Evolutionary conservation across 2,329 filamentous ascomycete genomes (phyloP), one percentile per base, ranked within the genome.

Genomic region (Fusarium kyushuense): DNA sequence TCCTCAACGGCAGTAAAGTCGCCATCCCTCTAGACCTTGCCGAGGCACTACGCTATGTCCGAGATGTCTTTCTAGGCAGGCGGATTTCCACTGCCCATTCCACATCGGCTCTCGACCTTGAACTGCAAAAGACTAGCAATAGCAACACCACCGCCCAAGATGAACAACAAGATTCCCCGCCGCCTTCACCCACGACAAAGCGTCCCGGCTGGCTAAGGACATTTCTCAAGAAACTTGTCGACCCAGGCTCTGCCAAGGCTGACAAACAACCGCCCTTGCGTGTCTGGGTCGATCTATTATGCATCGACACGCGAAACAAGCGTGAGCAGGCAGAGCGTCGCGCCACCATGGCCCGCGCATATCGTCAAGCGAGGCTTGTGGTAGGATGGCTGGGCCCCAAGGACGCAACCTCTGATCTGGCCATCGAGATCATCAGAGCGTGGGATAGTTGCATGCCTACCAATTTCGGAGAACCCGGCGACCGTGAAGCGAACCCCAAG

Each of bases 381-480:
- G 70, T 72, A 16, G 70, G 69, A 42, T 72, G 70, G 70, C 14
- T 72, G 35, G 70, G 70, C 3, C 35, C 61, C 2, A 71, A 62
- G 6, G 70, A 72, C 14, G 23, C 60, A 4, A 72, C 70, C 5
- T 72, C 70, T 9, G 67, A 72, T 21, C 60, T 72, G 17, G 70
- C 70, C 21, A 61, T 72, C 30, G 67, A 72, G 29, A 72, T 72
- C 23, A 64, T 72, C 16, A 36, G 58, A 17, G 70, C 69, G 5
- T 72, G 70, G 70, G 70, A 72, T 30, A 72, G 58, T 1, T 72
- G 70, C 42, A 72, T 72, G 70, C 70, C 70, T 2, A 30, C 40
- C 10, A 53, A 54, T 7, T 72, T 72, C 6, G 70, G 70, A 25
- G 70, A 72, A 4, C 69, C 70, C 2, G 70, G 70, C 4, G 70